Conservation (phyloP, 73 alveolate species). For the Paramecium sexaurelia region DNA sequence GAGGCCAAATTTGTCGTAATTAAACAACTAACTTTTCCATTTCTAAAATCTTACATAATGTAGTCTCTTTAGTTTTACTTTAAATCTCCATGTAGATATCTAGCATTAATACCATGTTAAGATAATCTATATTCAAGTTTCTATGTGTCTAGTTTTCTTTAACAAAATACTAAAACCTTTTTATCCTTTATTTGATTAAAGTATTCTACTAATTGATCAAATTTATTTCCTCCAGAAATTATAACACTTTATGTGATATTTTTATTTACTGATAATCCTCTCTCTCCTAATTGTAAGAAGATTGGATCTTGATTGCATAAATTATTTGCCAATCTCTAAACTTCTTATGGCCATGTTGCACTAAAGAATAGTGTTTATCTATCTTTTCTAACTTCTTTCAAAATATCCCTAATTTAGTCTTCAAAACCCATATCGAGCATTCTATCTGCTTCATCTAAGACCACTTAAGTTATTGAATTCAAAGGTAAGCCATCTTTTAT, state of each 20-base stretch:
- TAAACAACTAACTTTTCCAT: slow-evolving; percentile 75
- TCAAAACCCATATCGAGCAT: slow-evolving; percentile 92
- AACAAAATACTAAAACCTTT: slow-evolving; percentile 83
- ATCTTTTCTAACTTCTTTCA: slow-evolving; percentile 65
- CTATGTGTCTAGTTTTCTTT: slow-evolving; percentile 77
- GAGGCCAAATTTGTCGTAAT: slow-evolving; percentile 96
- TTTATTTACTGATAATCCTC: slow-evolving; percentile 74
- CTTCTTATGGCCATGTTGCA: slow-evolving; percentile 75
- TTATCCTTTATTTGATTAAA: slow-evolving; percentile 64
- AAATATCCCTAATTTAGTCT: slow-evolving; percentile 73
- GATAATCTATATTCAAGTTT: slow-evolving; percentile 70
- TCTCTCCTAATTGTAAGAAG: slow-evolving; percentile 71
- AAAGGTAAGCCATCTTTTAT: slow-evolving; percentile 73
- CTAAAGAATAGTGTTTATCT: slow-evolving; percentile 68
- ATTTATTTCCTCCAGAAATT: slow-evolving; percentile 43
- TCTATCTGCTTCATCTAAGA: slow-evolving; percentile 88
- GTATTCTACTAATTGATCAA: slow-evolving; percentile 2
- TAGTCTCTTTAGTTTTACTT: slow-evolving; percentile 87
- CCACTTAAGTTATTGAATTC: slow-evolving; percentile 70
- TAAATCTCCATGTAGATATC: slow-evolving; percentile 89
- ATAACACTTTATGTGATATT: neutral
- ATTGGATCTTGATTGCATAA: slow-evolving; percentile 66
- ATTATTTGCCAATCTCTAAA: slow-evolving; percentile 70
- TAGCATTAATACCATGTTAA: slow-evolving; percentile 76
- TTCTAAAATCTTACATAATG: slow-evolving; percentile 78